Base-by-base conservation (phyloP, 2,329 filamentous ascomycete species). In the Paraphoma sp. region DNA sequence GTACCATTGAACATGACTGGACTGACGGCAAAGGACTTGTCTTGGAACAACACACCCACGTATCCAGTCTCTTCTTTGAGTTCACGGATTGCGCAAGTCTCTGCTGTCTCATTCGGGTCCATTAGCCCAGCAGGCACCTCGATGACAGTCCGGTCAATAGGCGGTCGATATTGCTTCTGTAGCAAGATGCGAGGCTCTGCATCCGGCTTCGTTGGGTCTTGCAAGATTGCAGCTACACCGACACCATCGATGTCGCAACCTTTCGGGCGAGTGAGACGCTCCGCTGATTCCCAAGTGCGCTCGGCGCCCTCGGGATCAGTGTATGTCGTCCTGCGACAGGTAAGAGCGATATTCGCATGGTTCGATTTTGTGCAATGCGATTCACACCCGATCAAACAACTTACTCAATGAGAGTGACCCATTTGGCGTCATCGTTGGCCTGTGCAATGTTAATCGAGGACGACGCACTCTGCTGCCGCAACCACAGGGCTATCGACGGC, bases 211-310 rank as follows among this genome's bases (percentile, higher is more conserved):
- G 67, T 60, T 6, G 74, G 69, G 43, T 75, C 65, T 52, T 74
- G 66, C 1, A 93, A 79, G 60, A 92, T 85, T 42, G 89, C 89
- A 14, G 91, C 82, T 54, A 93, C 90, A 57, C 89, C 89, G 12
- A 92, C 89, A 50, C 87, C 89, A 67, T 93, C 90, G 51, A 92
- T 87, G 33, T 86, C 84, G 54, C 82, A 81, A 60, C 76, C 80
- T 53, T 80, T 78, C 11, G 89, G 88, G 3, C 89, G 84, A 0
- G 89, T 92, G 30, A 82, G 83, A n/a, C 90, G 85, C 74, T 91
- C 87, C 14, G 87, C 87, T 0, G 87, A 89, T 70, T 93, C 89
- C 89, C 89, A 92, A 30, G 83, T 86, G 50, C 89, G 82, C 0
- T 79, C 73, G 14, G 79, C 78, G 62, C 86, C 86, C 33, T 83